Base-by-base conservation (phyloP, 169 alveolate genomes). In the Theileria orientalis region DNA sequence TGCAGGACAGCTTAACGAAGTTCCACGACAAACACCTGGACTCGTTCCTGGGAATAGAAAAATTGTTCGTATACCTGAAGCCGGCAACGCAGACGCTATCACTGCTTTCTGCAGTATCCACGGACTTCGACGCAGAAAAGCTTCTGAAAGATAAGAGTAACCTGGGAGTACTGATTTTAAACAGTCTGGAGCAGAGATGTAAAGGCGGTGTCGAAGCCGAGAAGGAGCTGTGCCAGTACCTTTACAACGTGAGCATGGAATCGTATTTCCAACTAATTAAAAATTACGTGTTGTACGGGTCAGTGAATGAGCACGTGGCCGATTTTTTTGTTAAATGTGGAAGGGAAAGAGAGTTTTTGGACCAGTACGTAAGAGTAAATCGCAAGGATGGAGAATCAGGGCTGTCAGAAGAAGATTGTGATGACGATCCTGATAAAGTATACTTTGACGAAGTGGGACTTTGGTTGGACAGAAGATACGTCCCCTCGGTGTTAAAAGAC, bases 1-100 rank as follows among this genome's bases (percentile, higher is more conserved):
- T 79, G 61, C 87, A 79, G 60, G 68, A 75, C 46, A 60, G 74
- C 23, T 37, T 79, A 19, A 46, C 73, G 23, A 77, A 66, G 47
- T 79, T 79, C 33, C 83, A 69, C 40, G 74, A 44, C 14, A 54
- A 47, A 49, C 83, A 79, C 25, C 57, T 60, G 21, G 46, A 71
- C 32, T 37, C 49, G 32, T 74, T 69, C 25, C 41, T 74, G 49
- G 77, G 87, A 0, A 23, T 79, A 21, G 78, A 79, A 30, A 70
- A 47, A 42, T 47, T 79, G 33, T 61, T 49, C 33, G n/a, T 61
- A 21, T 79, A 69, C 74, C 42, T 79, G 37, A 59, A 73, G 37
- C 87, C 87, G 3, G 74, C 87, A 21, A 25, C 46, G 42, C 68
- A 54, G 29, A 79, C 83, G 9, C 56, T 79, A 30, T 74, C 71